Base-by-base conservation (phyloP, 768 basidiomycete genomes). In the Trametes maxima region DNA sequence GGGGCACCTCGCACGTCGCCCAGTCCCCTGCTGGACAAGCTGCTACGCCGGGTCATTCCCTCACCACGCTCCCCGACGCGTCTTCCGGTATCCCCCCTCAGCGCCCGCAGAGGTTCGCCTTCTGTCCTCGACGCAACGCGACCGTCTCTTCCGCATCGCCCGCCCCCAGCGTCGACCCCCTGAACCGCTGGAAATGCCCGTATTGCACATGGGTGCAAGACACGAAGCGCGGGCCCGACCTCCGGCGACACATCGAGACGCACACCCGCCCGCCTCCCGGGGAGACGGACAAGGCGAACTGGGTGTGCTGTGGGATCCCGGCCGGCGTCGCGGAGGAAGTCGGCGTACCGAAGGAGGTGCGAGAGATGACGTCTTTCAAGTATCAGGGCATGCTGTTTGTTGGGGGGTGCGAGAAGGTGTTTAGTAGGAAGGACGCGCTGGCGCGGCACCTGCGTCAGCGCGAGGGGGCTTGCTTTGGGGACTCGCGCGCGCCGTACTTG, bases 261-360 rank as follows among this genome's bases (percentile, higher is more conserved):
- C 65, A 67, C 62, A 44, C 36, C 5, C 40, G 45, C 19, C 28
- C 47, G 5, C 24, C 19, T 33, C 28, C 28, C 28, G 28, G 28
- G 12, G 36, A 28, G 7, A 33, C 25, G 5, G 55, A 43, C 39
- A 47, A 60, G n/a, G 47, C 22, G 50, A 25, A 48, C 4, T 67
- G 65, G 65, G 50, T 64, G 19, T 67, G 65, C 52, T 67, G 65
- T 33, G 65, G 65, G 1, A 54, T 65, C 28, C 53, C 56, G 1
- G 24, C 59, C 28, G 40, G 5, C 4, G 56, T 57, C 19, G 65
- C 61, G 46, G 17, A 50, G 16, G 11, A 14, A 48, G 19, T 50
- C 14, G 53, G 44, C n/a, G 4, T 51, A n/a, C 36, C 48, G 4
- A 36, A 7, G 50, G 46, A 36, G 2, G 24, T 28, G n/a, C 11